A percentile compares a stretch with the other conserved stretches of the same genome.
phyloP scores from a whole-genome alignment of 2,329 filamentous ascomycete genomes.

The Fusarium sp. region DNA sequence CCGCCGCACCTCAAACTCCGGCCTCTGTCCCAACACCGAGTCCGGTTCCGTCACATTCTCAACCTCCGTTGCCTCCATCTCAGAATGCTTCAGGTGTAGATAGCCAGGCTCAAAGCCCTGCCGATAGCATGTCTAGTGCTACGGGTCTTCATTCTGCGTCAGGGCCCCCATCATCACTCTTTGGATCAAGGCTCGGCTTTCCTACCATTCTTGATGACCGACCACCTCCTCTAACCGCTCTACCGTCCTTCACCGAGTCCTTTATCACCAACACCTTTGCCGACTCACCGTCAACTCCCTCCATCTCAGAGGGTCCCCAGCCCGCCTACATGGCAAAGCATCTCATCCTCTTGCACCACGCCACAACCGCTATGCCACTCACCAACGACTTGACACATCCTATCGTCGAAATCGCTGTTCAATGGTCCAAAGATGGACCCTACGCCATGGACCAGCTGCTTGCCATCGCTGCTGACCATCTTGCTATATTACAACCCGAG shows the following conservation, averaged over 20 bases:
- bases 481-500: constrained; percentile 38
- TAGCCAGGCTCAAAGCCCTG: constrained; percentile 38
- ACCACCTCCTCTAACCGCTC: constrained; percentile 27
- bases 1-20: constrained; percentile 9
- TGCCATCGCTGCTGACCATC: constrained; percentile 58
- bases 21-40: constrained; percentile 14
- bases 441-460: constrained; percentile 62
- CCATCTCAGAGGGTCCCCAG: constrained; percentile 16
- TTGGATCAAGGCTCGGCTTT: constrained; percentile 7
- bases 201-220: constrained; percentile 9
- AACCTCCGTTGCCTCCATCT: constrained; percentile 5
- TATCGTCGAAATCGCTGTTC: constrained; percentile 48
- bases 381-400: constrained; percentile 35
- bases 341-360: constrained; percentile 55
- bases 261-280: constrained; percentile 22
- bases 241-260: constrained; percentile 39
- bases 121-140: constrained; percentile 34
- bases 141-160: constrained; percentile 17
- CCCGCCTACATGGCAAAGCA: constrained; percentile 52
- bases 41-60: constrained; percentile 7
- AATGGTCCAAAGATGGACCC: constrained; percentile 50
- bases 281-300: constrained; percentile 23
- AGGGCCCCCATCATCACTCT: constrained; percentile 30
- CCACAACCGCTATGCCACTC: constrained; percentile 43
- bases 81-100: constrained; percentile 2